Evolutionary conservation across 2,329 filamentous ascomycete genomes (phyloP), one percentile per base, ranked within the genome.

Genomic region (Alternaria sp.): DNA sequence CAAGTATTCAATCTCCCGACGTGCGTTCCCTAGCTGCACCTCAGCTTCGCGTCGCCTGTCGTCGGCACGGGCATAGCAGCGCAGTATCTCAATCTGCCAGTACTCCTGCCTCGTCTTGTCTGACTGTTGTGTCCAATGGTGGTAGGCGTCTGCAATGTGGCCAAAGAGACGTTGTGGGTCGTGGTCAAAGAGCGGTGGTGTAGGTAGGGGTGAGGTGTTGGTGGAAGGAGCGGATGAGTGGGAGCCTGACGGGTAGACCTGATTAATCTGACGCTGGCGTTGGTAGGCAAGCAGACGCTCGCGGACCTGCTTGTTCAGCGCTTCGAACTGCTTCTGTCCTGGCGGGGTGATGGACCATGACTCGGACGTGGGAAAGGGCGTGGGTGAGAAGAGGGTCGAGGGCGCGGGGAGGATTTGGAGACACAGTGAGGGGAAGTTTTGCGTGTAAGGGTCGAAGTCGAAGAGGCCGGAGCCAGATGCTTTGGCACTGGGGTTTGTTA

Each of bases 341-440:
- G 94, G 94, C 1, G 91, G 89, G 22, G 87, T 83, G 32, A 96
- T 86, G 0, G 93, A 93, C 88, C 94, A 97, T 0, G 92, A 95
- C 3, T 89, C 87, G 20, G 87, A 84, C 0, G 90, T 92, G 2
- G 93, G 84, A 71, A 96, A 90, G 30, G 93, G 92, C 7, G 90
- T 92, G 0, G 89, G 87, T 9, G 92, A 91, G 80, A 94, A 94
- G 7, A 97, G 83, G 0, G 92, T 95, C 4, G 92, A 89, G 3
- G 94, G 93, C 9, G 91, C 85, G 36, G 91, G 88, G 1, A 98
- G 87, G 66, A 94, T 90, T 64, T 91, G 91, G 11, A 97, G 86
- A 36, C 90, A 93, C 41, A 98, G 85, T 7, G 91, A 89, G 7
- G 94, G 93, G 71, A 97, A 97, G 61, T 93, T 93, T 75, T 96